These are phyloP conservation scores for Dactylellina cionopaga DNA, from an alignment of 2,329 filamentous ascomycete genomes.

Conservation along the genomic window DNA sequence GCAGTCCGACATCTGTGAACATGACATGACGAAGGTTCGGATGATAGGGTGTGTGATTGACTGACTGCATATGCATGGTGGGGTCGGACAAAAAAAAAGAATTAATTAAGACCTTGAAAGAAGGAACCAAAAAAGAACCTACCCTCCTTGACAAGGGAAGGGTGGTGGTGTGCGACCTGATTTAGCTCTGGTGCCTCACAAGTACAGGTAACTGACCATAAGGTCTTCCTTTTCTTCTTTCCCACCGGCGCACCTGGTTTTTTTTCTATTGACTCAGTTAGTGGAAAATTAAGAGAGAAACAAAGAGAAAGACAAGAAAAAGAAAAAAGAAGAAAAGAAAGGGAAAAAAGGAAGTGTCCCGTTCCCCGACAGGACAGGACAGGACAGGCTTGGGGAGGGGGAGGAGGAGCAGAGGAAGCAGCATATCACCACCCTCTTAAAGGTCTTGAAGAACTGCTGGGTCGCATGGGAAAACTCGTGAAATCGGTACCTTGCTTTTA, in stretches of 20 bases:
- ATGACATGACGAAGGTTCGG: constrained; percentile 49
- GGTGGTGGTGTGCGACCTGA: constrained; percentile 52
- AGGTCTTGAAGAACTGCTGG: constrained; percentile 26
- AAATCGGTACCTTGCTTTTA: constrained; percentile 51
- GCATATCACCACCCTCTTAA: constrained; percentile 39
- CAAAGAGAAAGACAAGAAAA: constrained; percentile 10
- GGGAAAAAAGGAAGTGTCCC: constrained; percentile 10
- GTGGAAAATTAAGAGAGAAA: constrained; percentile 8
- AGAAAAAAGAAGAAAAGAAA: constrained; percentile 27
- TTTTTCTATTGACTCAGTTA: constrained; percentile 36
- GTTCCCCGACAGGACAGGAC: constrained; percentile 30
- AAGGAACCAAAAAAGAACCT: constrained; percentile 48
- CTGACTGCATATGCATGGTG: constrained; percentile 53
- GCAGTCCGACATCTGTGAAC: constrained; percentile 41
- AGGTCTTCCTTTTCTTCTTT: constrained; percentile 20
- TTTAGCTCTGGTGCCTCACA: constrained; percentile 51
- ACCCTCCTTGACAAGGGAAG: constrained; percentile 34
- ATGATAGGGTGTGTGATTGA: constrained; percentile 48
- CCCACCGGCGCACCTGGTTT: constrained; percentile 50
- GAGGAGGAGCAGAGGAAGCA: too few relatives aligned
- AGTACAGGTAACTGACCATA: constrained; percentile 51
- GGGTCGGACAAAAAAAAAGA: constrained; percentile 51
- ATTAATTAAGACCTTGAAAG: constrained; percentile 47
- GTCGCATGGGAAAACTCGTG: constrained; percentile 49
- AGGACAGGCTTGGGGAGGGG: too few relatives aligned